Base-by-base conservation (phyloP, 768 basidiomycete species). In the Favolaschia claudopus region DNA sequence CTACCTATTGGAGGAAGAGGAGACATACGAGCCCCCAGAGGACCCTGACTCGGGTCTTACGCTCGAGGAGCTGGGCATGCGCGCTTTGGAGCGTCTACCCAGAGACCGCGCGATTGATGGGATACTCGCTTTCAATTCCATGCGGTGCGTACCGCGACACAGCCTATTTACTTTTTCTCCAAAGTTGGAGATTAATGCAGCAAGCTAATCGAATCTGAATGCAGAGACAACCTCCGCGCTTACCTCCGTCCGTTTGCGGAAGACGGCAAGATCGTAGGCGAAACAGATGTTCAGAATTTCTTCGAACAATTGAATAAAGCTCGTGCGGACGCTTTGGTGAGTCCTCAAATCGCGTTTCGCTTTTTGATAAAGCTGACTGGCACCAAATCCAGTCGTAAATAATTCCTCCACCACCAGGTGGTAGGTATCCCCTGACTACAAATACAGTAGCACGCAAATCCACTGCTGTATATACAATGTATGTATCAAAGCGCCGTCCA, bases 11-110 rank as follows among this genome's bases (percentile, higher is more conserved):
- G 81, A 89, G 61, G 90, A 91, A 70, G 93, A 94, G 62, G 91
- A 92, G 37, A 92, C 88, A 0, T 94, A 92, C 60, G 89, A 92
- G 69, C 91, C 90, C 1, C 93, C 92, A 4, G 87, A 91, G 67
- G 93, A 94, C 72, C 92, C 93, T 10, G 93, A 95, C 69, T 92
- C 87, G 60, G 86, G 92, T 87, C 76, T 93, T 46, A 91, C 92
- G 17, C 74, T 95, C 31, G 93, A 94, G 70, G 91, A 93, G 69
- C 82, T 95, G 6, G 93, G 93, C 12, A 80, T 92, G 78, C 88
- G 92, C 45, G 93, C 92, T 1, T 74, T 95, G 9, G 78, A 82
- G 52, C 81, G 84, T 47, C 69, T 94, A 27, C 93, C 93, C 32
- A 87, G 93, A 55, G 93, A 93, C 45, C 85, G 82, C 52, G 91